Evolutionary conservation across 768 basidiomycete genomes (phyloP).

Genomic region (Hygrocybe punicea): DNA sequence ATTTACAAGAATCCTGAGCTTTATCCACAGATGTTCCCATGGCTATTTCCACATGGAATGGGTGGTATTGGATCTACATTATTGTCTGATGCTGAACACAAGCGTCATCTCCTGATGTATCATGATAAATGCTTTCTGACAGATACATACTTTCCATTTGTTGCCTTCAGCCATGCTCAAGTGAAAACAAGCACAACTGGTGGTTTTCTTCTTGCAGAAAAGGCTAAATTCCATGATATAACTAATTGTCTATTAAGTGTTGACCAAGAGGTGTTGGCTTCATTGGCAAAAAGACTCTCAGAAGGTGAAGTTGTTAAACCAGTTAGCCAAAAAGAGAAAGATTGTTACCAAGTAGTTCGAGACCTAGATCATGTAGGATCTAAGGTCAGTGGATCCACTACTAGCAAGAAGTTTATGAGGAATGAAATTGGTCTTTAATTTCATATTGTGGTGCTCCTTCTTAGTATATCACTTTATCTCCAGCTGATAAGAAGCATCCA

Average conservation of each 20-base stretch:
- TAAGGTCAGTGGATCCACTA: conserved; percentile 28
- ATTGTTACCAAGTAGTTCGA: conserved; percentile 32
- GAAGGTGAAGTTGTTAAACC: conserved; percentile 24
- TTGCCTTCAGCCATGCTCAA: conserved; percentile 41
- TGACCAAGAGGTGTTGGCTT: conserved; percentile 19
- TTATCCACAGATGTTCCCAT: conserved; percentile 39
- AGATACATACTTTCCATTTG: conserved; percentile 35
- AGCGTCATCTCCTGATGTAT: conserved; percentile 30
- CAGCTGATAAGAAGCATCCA: neutral
- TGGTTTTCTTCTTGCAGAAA: conserved; percentile 28
- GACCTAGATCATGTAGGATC: conserved; percentile 36
- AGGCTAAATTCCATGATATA: conserved; percentile 24
- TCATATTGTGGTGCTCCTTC: conserved; percentile 19
- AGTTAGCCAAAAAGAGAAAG: conserved; percentile 29
- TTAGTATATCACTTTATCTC: conserved; percentile 15
- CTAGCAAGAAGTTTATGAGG: conserved; percentile 18
- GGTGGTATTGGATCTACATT: conserved; percentile 26
- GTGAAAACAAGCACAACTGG: conserved; percentile 27
- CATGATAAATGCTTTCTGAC: conserved; percentile 40
- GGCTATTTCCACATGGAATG: conserved; percentile 39
- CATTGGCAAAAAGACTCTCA: conserved; percentile 19
- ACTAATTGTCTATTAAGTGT: conserved; percentile 18
- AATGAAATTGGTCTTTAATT: conserved; percentile 15
- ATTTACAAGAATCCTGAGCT: conserved; percentile 31
- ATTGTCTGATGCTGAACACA: conserved; percentile 20